Conservation (phyloP, 2,329 filamentous ascomycete species). For the Aspergillus melleus region DNA sequence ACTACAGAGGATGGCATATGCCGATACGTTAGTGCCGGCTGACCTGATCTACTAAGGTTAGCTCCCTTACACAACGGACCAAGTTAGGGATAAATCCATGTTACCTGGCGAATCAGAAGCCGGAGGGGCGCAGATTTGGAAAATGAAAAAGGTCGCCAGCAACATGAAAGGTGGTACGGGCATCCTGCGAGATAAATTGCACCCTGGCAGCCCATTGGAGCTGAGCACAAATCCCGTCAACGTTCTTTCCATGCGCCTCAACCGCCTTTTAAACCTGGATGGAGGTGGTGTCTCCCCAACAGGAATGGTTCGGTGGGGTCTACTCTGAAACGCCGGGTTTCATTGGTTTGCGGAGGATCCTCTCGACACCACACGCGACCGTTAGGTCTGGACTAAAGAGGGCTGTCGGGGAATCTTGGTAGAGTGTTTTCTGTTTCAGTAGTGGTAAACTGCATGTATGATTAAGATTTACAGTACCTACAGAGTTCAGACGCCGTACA, state of each 20-base stretch:
- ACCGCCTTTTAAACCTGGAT: constrained; percentile 4
- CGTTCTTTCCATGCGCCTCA: neutral
- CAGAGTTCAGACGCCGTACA: too few species aligned
- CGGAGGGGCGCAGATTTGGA: neutral
- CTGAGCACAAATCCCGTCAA: neutral
- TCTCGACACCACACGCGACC: constrained; percentile 8
- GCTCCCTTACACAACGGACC: neutral
- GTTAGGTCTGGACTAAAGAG: constrained; percentile 11
- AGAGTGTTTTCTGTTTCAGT: too few species aligned
- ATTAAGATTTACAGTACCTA: too few species aligned
- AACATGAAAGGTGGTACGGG: too few species aligned
- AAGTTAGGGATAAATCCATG: neutral
- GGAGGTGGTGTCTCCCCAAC: neutral
- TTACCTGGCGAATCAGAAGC: neutral
- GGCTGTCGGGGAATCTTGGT: too few species aligned
- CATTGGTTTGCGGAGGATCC: constrained; percentile 4
- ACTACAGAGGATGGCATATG: too few species aligned
- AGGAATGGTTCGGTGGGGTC: neutral
- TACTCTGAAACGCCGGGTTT: neutral
- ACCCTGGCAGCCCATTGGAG: neutral
- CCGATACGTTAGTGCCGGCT: neutral
- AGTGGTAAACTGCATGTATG: too few species aligned
- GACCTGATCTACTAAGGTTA: neutral
- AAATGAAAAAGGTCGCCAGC: too few species aligned
- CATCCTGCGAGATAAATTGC: neutral